Percentiles rank a stretch among this genome's conserved stretches.
phyloP scores from a whole-genome alignment of 1,284 basidiomycete genomes.

The Xerocomus minutiporus region DNA sequence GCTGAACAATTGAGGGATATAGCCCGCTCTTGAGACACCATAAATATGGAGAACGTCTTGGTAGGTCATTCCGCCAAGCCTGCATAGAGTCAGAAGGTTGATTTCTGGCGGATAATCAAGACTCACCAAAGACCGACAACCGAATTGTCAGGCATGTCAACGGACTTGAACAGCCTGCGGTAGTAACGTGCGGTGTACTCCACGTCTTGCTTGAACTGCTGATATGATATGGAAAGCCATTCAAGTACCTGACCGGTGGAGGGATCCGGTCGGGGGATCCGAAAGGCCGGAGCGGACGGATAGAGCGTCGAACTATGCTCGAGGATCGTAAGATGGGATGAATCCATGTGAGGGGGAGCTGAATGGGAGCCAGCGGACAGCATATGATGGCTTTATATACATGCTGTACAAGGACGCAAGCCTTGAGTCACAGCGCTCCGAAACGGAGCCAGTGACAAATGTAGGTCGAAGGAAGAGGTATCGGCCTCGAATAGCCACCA shows the following conservation, averaged over 20 bases:
- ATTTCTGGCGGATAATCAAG: slow-evolving; percentile 2
- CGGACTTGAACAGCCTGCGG: slow-evolving; percentile 40
- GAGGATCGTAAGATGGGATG: slow-evolving; percentile 50
- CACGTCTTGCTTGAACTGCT: slow-evolving; percentile 51
- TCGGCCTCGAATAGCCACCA: slow-evolving; percentile 31
- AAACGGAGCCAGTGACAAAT: slow-evolving; percentile 32
- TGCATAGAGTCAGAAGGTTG: slow-evolving; percentile 26
- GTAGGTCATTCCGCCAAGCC: slow-evolving; percentile 66
- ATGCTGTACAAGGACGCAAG: slow-evolving; percentile 23
- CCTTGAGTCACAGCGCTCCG: slow-evolving; percentile 21
- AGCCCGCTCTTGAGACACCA: slow-evolving; percentile 65
- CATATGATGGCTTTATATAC: slow-evolving; percentile 26
- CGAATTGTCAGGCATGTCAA: slow-evolving; percentile 46
- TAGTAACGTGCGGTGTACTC: slow-evolving; percentile 54
- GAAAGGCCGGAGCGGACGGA: slow-evolving; percentile 48
- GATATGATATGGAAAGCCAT: slow-evolving; percentile 52
- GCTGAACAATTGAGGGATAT: slow-evolving; percentile 68
- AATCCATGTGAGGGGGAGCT: slow-evolving; percentile 26
- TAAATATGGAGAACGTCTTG: slow-evolving; percentile 66
- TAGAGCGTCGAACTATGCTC: slow-evolving; percentile 42
- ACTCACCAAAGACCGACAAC: slow-evolving; percentile 66
- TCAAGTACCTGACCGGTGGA: slow-evolving; percentile 33
- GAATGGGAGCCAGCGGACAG: slow-evolving; percentile 5
- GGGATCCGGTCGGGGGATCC: slow-evolving; percentile 40
- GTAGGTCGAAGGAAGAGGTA: slow-evolving; percentile 25